Conservation (phyloP, 345 rosid species). For the Adansonia digitata region DNA sequence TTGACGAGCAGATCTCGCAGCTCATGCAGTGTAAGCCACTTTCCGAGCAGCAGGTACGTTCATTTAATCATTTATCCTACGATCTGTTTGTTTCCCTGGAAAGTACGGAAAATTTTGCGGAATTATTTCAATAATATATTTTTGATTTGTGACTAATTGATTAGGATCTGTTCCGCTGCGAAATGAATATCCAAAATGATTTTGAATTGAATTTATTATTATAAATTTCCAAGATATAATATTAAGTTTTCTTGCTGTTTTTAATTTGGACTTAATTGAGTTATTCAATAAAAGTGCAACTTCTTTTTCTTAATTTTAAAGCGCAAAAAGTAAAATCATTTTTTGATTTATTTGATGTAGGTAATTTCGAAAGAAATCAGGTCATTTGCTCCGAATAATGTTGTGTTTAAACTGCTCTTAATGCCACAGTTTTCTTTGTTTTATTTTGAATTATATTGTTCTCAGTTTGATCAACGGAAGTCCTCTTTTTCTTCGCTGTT, state of each 20-base stretch:
- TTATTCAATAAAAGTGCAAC: neutral
- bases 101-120: neutral
- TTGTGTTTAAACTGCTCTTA: neutral
- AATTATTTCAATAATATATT: neutral
- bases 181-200: conserved; percentile 1
- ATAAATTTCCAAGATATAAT: neutral
- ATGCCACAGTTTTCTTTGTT: neutral
- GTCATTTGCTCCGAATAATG: neutral
- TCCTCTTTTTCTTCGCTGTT: neutral
- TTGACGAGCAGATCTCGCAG: conserved; percentile 83
- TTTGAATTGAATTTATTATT: neutral
- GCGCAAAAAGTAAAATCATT: neutral
- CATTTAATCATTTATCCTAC: neutral
- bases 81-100: neutral
- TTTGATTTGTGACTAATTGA: neutral
- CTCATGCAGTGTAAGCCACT: conserved; percentile 93
- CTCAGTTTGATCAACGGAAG: neutral
- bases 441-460: neutral
- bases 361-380: neutral
- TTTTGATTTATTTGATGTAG: neutral
- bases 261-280: neutral
- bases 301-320: neutral
- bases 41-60: conserved; percentile 69
- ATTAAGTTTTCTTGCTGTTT: neutral
- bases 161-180: neutral